Conservation (phyloP, 1,284 basidiomycete genomes). For the Rhizoctonia solani region DNA sequence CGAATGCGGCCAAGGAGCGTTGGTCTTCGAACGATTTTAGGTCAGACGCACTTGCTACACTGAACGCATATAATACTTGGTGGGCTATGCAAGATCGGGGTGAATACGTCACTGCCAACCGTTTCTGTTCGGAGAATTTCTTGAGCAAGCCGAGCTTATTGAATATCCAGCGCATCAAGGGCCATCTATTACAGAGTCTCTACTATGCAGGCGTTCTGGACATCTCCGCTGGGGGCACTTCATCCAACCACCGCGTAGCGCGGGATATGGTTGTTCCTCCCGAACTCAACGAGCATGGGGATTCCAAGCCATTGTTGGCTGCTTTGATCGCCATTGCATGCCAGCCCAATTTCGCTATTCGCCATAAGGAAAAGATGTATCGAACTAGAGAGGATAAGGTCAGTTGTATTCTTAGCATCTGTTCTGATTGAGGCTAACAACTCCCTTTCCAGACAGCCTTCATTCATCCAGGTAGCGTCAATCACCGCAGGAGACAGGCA, state of each 20-base stretch:
- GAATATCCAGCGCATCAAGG: conserved; percentile 83
- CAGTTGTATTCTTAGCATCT: conserved; percentile 43
- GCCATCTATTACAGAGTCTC: conserved; percentile 77
- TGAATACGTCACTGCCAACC: conserved; percentile 66
- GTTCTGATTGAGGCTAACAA: conserved; percentile 34
- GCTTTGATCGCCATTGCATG: conserved; percentile 85
- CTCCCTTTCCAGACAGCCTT: conserved; percentile 57
- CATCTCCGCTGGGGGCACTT: conserved; percentile 66
- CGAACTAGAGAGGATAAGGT: conserved; percentile 89
- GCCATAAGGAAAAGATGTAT: conserved; percentile 71
- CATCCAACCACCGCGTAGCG: conserved; percentile 39
- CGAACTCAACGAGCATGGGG: conserved; percentile 73
- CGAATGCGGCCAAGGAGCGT: conserved; percentile 72
- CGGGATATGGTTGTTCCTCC: conserved; percentile 56
- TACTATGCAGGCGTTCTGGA: conserved; percentile 82
- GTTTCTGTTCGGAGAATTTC: conserved; percentile 88
- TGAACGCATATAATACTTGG: conserved; percentile 87
- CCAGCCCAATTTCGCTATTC: conserved; percentile 93
- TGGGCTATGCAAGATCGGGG: conserved; percentile 68
- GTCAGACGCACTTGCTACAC: conserved; percentile 82
- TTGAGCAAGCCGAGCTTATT: conserved; percentile 82
- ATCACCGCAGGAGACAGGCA: conserved; percentile 64
- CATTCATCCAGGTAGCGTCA: conserved; percentile 89
- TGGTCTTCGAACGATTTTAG: conserved; percentile 81
- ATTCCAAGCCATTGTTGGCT: conserved; percentile 79